Evolutionary conservation across 768 basidiomycete genomes (phyloP).

Genomic region (Xanthoconium stramineum): DNA sequence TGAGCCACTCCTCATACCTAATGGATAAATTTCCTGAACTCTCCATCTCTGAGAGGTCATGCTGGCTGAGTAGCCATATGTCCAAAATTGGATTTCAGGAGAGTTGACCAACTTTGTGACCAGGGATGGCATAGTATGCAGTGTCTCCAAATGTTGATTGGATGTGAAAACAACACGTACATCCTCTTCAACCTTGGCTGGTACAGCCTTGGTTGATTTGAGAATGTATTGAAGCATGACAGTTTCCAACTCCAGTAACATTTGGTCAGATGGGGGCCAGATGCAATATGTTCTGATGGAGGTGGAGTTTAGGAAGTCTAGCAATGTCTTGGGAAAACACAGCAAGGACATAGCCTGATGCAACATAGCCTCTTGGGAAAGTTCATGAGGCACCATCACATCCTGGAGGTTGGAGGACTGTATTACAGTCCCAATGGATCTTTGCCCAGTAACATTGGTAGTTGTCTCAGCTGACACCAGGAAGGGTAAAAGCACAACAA

Average conservation of each 20-base stretch:
- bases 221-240: slow-evolving; percentile 42
- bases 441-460: slow-evolving; percentile 16
- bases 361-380: slow-evolving; percentile 13
- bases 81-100: slow-evolving; percentile 55
- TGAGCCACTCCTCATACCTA: slow-evolving; percentile 43
- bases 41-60: slow-evolving; percentile 55
- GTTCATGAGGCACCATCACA: neutral
- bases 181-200: slow-evolving; percentile 37
- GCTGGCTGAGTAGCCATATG: slow-evolving; percentile 62
- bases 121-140: slow-evolving; percentile 50
- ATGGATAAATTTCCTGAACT: slow-evolving; percentile 63
- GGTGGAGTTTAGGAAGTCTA: slow-evolving; percentile 42
- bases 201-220: slow-evolving; percentile 39
- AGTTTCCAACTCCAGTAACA: slow-evolving; percentile 41
- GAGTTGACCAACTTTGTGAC: slow-evolving; percentile 43
- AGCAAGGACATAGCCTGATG: slow-evolving; percentile 34
- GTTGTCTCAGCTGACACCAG: slow-evolving; percentile 15
- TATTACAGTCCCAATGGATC: slow-evolving; percentile 6
- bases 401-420: slow-evolving; percentile 1
- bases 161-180: slow-evolving; percentile 63
- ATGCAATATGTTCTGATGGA: slow-evolving; percentile 42
- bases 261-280: slow-evolving; percentile 39
- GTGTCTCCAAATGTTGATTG: slow-evolving; percentile 47
- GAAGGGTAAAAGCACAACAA: slow-evolving; percentile 28
- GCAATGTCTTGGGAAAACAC: slow-evolving; percentile 45